Evolutionary conservation across 768 basidiomycete genomes (phyloP).

Genomic region (Mycena chlorophos): DNA sequence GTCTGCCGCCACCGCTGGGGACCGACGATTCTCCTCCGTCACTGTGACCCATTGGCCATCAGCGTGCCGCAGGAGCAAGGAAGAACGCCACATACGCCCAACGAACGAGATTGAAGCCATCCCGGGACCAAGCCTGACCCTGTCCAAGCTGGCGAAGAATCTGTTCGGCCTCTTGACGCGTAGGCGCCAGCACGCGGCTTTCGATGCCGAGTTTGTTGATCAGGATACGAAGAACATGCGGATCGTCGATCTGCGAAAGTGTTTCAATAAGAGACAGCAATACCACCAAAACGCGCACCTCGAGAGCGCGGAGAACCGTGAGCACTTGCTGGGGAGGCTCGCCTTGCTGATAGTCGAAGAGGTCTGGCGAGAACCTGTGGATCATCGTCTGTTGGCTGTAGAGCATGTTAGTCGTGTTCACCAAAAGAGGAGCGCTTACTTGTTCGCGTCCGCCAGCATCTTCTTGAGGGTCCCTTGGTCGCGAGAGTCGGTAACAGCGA

Average conservation of each 20-base stretch:
- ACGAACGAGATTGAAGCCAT: constrained; percentile 55
- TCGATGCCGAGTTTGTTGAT: constrained; percentile 80
- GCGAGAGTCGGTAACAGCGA: constrained; percentile 68
- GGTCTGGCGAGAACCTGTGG: constrained; percentile 66
- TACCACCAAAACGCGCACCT: constrained; percentile 48
- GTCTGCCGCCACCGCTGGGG: neutral
- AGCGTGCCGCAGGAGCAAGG: neutral
- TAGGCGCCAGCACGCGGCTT: constrained; percentile 59
- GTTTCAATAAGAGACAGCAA: constrained; percentile 7
- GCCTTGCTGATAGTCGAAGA: constrained; percentile 78
- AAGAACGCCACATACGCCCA: constrained; percentile 52
- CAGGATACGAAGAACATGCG: constrained; percentile 74
- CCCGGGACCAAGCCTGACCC: constrained; percentile 5
- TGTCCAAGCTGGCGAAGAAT: constrained; percentile 62
- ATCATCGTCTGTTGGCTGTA: constrained; percentile 50
- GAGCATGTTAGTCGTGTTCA: neutral
- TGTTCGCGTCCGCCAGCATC: constrained; percentile 58
- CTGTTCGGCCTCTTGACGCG: constrained; percentile 63
- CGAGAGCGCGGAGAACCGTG: constrained; percentile 81
- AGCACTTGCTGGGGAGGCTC: constrained; percentile 63
- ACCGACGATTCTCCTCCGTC: constrained; percentile 22
- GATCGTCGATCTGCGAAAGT: constrained; percentile 64
- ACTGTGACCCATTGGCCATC: neutral
- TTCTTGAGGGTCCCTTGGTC: constrained; percentile 61
- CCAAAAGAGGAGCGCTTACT: constrained; percentile 47